Evolutionary conservation across 1,139 yeast genomes (phyloP), one percentile per base, ranked within the genome.

Genomic region (Saccharomycopsis phalli): DNA sequence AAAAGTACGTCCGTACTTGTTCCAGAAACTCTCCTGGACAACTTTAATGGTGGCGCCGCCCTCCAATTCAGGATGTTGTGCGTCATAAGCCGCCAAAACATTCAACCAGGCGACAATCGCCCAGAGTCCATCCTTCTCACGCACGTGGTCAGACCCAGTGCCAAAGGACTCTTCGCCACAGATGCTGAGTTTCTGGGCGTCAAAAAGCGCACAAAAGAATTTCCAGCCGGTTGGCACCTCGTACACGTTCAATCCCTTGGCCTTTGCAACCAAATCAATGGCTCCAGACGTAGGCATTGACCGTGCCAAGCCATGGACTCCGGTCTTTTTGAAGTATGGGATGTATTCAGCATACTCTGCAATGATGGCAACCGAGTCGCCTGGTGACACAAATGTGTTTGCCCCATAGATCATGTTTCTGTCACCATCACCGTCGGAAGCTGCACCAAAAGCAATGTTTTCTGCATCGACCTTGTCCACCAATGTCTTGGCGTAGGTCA

Each of bases 181-280:
- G 55, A 91, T 91, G 48, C 95, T 83, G 55, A 91, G 71, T 63
- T 87, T 87, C 55, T 84, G 75, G 36, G 94, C 88, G 58, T 91
- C 98, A 54, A 91, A 91, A 50, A 91, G 68, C 4, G 94, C 88
- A 62, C 97, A 87, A 72, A 91, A 91, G 59, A 91, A 91, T 63
- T 91, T 91, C 98, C 98, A 91, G 31, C 98, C 98, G 17, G 98
- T 91, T 46, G 98, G 98, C 4, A 93, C 98, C 63, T 91, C 98
- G 62, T 91, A 91, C 49, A 80, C 68, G 40, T 80, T 65, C 49
- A 91, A 66, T 14, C 80, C 80, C 59, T 86, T 79, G 46, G 69
- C 69, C 59, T 76, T 75, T 29, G 95, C 98, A 25, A 91, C 98
- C 46, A 81, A 69, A 57, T 91, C 98, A 53, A 91, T 72, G 27